A percentile compares a stretch with the other conserved stretches of the same genome.
These are phyloP conservation scores for Apiospora aurea DNA, from an alignment of 2,329 filamentous ascomycete genomes.

Conservation along the genomic window DNA sequence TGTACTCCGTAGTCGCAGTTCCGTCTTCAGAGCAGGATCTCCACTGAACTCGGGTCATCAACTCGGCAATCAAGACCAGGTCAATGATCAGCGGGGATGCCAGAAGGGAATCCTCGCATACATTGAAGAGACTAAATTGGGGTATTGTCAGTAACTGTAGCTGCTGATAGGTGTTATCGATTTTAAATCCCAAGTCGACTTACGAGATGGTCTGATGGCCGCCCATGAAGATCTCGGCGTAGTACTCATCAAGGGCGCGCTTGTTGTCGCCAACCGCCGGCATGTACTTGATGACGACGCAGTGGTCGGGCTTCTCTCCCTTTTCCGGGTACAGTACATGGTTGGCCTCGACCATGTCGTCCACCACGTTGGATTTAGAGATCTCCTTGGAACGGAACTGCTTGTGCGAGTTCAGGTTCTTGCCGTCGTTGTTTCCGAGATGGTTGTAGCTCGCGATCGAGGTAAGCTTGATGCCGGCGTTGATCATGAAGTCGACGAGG, in stretches of 20 bases:
- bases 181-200: constrained; percentile 39
- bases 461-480: constrained; percentile 96
- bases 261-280: constrained; percentile 98
- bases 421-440: constrained; percentile 98
- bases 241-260: constrained; percentile 98
- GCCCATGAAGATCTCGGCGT: constrained; percentile 98
- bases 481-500: constrained; percentile 98
- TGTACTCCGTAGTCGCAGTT: constrained; percentile 70
- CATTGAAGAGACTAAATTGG: constrained; percentile 86
- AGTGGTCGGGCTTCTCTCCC: constrained; percentile 92
- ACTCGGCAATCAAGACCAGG: constrained; percentile 88
- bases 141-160: constrained; percentile 22
- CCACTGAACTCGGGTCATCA: constrained; percentile 99
- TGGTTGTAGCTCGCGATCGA: constrained; percentile 99
- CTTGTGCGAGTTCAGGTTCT: constrained; percentile 95
- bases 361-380: constrained; percentile 98
- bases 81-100: constrained; percentile 98
- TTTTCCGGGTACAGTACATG: constrained; percentile 80
- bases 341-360: constrained; percentile 99
- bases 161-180: constrained; percentile 23
- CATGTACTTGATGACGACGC: constrained; percentile 99
- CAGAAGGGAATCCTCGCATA: constrained; percentile 97
- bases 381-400: constrained; percentile 99
- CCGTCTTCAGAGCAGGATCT: constrained; percentile 65
- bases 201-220: constrained; percentile 95